These are phyloP conservation scores for Hypoxylon lienhwacheense DNA, from an alignment of 495 filamentous ascomycete genomes.

Conservation along the genomic window DNA sequence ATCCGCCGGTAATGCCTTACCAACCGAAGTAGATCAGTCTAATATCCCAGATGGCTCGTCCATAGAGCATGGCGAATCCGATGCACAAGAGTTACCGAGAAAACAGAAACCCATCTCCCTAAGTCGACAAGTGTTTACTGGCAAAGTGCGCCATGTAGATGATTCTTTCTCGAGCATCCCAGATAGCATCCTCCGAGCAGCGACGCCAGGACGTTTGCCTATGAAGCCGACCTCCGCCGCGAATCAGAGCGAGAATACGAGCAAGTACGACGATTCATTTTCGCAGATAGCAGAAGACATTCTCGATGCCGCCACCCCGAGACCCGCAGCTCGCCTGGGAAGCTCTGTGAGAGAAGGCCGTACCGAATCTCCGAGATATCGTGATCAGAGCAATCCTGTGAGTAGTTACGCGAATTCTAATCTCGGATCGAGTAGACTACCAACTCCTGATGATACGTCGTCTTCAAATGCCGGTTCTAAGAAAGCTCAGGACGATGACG, in stretches of 20 bases:
- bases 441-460: conserved; percentile 58
- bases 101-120: conserved; percentile 21
- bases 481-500: conserved; percentile 25
- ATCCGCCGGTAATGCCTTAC: conserved; percentile 2
- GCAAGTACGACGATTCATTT: conserved; percentile 55
- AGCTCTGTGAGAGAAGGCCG: conserved; percentile 1
- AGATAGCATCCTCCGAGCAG: conserved; percentile 35
- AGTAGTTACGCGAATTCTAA: conserved; percentile 37
- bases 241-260: conserved; percentile 26
- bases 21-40: conserved; percentile 16
- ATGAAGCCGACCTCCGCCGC: conserved; percentile 23
- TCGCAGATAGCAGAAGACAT: conserved; percentile 53
- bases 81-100: conserved; percentile 13
- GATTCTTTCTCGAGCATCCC: conserved; percentile 39
- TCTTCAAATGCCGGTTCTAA: conserved; percentile 47
- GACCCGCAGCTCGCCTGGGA: conserved; percentile 24
- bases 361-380: background rate
- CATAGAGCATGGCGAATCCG: conserved; percentile 7
- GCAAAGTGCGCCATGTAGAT: conserved; percentile 30
- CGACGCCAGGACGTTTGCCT: conserved; percentile 34
- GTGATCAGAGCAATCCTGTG: conserved; percentile 9
- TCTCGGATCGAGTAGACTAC: conserved; percentile 48
- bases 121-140: conserved; percentile 33
- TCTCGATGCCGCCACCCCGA: conserved; percentile 53
- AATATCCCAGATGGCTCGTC: conserved; percentile 9